Conservation (phyloP, 768 basidiomycete species). For the Termitomyces bulborhizus region DNA sequence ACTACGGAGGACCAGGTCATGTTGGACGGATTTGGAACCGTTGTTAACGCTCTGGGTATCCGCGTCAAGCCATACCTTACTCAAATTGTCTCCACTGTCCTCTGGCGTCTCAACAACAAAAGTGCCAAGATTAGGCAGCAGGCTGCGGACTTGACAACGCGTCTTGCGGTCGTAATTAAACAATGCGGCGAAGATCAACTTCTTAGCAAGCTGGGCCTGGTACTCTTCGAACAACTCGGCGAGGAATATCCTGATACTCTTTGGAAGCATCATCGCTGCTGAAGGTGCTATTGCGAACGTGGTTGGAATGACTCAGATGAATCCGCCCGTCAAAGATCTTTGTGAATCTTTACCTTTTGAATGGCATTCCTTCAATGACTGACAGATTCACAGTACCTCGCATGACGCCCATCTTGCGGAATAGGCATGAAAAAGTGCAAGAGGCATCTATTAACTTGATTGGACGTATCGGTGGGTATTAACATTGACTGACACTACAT, state of each 20-base stretch:
- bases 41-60: conserved; percentile 93
- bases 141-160: conserved; percentile 96
- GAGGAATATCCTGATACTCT: conserved; percentile 99
- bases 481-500: conserved; percentile 8
- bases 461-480: conserved; percentile 75
- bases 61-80: conserved; percentile 98
- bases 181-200: conserved; percentile 96
- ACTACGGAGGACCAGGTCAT: conserved; percentile 99
- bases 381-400: conserved; percentile 70
- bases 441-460: conserved; percentile 99
- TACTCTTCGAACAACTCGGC: conserved; percentile 96
- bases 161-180: conserved; percentile 96
- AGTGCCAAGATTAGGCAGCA: conserved; percentile 98
- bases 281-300: conserved; percentile 99
- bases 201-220: conserved; percentile 91
- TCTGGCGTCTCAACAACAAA: conserved; percentile 99
- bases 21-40: conserved; percentile 97
- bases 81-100: conserved; percentile 96
- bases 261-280: conserved; percentile 98
- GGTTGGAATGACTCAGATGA: conserved; percentile 99
- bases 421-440: conserved; percentile 98
- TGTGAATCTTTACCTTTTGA: conserved; percentile 47
- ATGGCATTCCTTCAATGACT: background rate
- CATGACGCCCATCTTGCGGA: conserved; percentile 99
- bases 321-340: conserved; percentile 98